Percentiles rank a stretch among this genome's conserved stretches.
Conservation (phyloP, 768 basidiomycete genomes). For the Lactarius deliciosus region DNA sequence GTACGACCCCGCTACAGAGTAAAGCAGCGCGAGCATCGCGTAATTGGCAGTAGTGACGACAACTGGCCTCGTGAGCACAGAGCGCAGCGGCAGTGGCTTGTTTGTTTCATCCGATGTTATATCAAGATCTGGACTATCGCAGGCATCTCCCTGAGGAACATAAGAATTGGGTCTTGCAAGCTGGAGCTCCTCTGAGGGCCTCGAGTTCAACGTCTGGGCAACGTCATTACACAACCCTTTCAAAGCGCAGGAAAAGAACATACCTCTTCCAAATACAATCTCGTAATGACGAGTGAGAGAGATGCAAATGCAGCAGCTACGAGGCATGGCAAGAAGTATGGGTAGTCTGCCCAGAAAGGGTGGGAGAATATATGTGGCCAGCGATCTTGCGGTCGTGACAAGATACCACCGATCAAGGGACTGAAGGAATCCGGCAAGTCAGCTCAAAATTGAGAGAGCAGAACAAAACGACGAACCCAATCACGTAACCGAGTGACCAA, state of each 20-base stretch:
- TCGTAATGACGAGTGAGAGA: neutral
- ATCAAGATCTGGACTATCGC: neutral
- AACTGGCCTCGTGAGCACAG: slow-evolving; percentile 31
- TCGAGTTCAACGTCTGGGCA: neutral
- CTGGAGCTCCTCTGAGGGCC: neutral
- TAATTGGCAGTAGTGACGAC: slow-evolving; percentile 46
- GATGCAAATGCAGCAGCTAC: neutral
- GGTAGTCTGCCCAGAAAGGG: slow-evolving; percentile 29
- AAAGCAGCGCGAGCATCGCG: slow-evolving; percentile 43
- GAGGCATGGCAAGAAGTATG: slow-evolving; percentile 32
- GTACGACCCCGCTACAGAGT: slow-evolving; percentile 41
- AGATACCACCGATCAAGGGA: slow-evolving; percentile 28
- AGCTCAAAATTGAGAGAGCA: neutral
- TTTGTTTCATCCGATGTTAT: neutral
- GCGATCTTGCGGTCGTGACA: slow-evolving; percentile 30
- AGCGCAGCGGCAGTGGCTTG: slow-evolving; percentile 37
- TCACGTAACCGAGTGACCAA: neutral
- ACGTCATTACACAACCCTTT: neutral
- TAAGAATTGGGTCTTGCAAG: neutral
- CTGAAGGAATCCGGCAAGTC: slow-evolving; percentile 5
- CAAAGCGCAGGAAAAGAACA: neutral
- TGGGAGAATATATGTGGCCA: slow-evolving; percentile 24
- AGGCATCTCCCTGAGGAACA: neutral
- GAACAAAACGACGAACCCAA: slow-evolving; percentile 23
- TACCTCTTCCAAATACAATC: slow-evolving; percentile 9